These are phyloP conservation scores for Fusarium sp. DNA, from an alignment of 2,329 filamentous ascomycete genomes.

Conservation along the genomic window DNA sequence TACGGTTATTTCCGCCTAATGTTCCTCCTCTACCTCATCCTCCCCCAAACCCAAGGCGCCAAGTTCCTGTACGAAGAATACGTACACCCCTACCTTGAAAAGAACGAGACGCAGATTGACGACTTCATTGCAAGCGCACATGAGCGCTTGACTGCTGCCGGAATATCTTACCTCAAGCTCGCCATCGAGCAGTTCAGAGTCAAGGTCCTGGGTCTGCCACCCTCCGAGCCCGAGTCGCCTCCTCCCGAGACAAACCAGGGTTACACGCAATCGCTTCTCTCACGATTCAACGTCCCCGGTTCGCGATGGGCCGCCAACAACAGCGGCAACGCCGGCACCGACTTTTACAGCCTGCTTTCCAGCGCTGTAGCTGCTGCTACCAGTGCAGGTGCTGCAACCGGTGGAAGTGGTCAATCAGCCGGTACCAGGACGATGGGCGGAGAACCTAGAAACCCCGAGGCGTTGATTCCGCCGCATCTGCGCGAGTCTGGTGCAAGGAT, in stretches of 20 bases:
- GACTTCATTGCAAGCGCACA: slow-evolving; percentile 86
- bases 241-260: slow-evolving; percentile 58
- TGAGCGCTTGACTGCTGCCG: slow-evolving; percentile 79
- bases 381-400: slow-evolving; percentile 64
- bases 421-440: slow-evolving; percentile 44
- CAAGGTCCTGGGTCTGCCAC: slow-evolving; percentile 81
- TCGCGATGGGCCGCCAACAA: slow-evolving; percentile 67
- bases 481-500: slow-evolving; percentile 73
- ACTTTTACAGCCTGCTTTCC: slow-evolving; percentile 83
- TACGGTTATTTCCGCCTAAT: slow-evolving; percentile 90
- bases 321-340: slow-evolving; percentile 57
- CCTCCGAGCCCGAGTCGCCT: slow-evolving; percentile 55
- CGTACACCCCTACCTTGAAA: slow-evolving; percentile 86
- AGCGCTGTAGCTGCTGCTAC: slow-evolving; percentile 76
- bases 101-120: slow-evolving; percentile 91
- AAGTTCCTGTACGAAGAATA: slow-evolving; percentile 85
- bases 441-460: slow-evolving; percentile 58
- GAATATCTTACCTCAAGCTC: slow-evolving; percentile 78
- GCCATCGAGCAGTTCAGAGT: slow-evolving; percentile 78
- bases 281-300: slow-evolving; percentile 84
- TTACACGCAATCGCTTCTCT: slow-evolving; percentile 86
- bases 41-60: slow-evolving; percentile 97
- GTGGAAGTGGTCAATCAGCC: slow-evolving; percentile 53
- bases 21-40: slow-evolving; percentile 91
- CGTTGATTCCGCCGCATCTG: slow-evolving; percentile 77